Conservation (phyloP, 306 rosid species). For the Aeschynomene evenia region DNA sequence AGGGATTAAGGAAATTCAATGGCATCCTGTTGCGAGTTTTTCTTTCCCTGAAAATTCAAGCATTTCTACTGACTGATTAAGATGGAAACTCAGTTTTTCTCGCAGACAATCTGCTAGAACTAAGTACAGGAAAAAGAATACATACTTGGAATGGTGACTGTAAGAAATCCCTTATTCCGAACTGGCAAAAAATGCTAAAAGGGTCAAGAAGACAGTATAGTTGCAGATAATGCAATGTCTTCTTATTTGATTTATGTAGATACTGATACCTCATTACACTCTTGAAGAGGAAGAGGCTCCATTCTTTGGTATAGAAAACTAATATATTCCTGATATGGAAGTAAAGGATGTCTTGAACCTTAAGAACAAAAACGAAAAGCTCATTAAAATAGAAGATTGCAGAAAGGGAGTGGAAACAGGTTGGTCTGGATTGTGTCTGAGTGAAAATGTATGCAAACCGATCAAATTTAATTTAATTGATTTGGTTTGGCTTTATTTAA, state of each 20-base stretch:
- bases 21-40: too few species aligned
- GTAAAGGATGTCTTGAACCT: slow-evolving; percentile 58
- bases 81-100: too few species aligned
- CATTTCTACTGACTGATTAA: too few species aligned
- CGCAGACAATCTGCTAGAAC: too few species aligned
- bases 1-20: too few species aligned
- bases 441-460: too few species aligned
- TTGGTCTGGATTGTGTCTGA: too few species aligned
- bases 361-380: background rate
- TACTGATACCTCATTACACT: slow-evolving; percentile 55
- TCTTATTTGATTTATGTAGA: background rate
- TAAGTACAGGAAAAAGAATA: slow-evolving; percentile 10
- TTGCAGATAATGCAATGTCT: background rate
- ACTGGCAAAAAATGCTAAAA: slow-evolving; percentile 43
- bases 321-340: slow-evolving; percentile 57
- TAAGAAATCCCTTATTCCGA: slow-evolving; percentile 65
- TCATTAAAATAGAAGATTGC: background rate
- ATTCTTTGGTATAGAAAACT: slow-evolving; percentile 58
- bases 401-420: too few species aligned
- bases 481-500: too few species aligned
- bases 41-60: too few species aligned
- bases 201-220: slow-evolving; percentile 31
- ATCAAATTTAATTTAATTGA: too few species aligned
- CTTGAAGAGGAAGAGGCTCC: slow-evolving; percentile 69
- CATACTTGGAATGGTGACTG: slow-evolving; percentile 68